Evolutionary conservation across 805 yeast genomes (phyloP).

Genomic region (Yueomyces sp.): DNA sequence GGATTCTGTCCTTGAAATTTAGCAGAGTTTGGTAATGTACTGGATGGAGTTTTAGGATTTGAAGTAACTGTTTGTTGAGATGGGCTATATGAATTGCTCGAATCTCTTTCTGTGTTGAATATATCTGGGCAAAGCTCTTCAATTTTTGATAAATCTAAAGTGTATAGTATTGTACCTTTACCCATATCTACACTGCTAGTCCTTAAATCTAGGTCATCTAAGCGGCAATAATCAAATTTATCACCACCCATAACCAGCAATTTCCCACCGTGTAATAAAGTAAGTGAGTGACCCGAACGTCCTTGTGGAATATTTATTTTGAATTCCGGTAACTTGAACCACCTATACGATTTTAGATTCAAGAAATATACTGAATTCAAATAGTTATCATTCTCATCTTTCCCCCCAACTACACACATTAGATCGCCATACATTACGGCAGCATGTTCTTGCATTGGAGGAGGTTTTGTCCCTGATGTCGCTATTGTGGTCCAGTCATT

Average conservation of each 20-base stretch:
- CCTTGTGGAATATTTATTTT: slow-evolving; percentile 51
- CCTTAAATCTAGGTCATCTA: slow-evolving; percentile 35
- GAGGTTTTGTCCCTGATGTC: slow-evolving; percentile 46
- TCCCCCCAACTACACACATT: slow-evolving; percentile 84
- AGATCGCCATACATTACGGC: slow-evolving; percentile 66
- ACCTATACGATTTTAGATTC: slow-evolving; percentile 54
- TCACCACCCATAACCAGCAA: slow-evolving; percentile 88
- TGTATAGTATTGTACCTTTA: slow-evolving; percentile 47
- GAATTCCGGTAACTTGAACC: slow-evolving; percentile 48
- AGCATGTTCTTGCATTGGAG: slow-evolving; percentile 86
- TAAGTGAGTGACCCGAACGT: slow-evolving; percentile 83
- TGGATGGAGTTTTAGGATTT: slow-evolving; percentile 9
- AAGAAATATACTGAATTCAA: slow-evolving; percentile 58
- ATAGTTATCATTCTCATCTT: slow-evolving; percentile 57
- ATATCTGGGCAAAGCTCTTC: slow-evolving; percentile 27
- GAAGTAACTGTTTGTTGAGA: not conserved
- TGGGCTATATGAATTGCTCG: not conserved
- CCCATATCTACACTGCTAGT: slow-evolving; percentile 40
- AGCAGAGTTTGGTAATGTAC: not conserved
- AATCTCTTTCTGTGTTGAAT: slow-evolving; percentile 5
- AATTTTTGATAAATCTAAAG: slow-evolving; percentile 38
- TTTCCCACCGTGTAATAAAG: slow-evolving; percentile 54
- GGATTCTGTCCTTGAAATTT: not conserved
- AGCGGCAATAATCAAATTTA: slow-evolving; percentile 48
- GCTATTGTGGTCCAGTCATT: slow-evolving; percentile 60